Evolutionary conservation across 805 yeast genomes (phyloP).

Genomic region (Candida sithepensis): DNA sequence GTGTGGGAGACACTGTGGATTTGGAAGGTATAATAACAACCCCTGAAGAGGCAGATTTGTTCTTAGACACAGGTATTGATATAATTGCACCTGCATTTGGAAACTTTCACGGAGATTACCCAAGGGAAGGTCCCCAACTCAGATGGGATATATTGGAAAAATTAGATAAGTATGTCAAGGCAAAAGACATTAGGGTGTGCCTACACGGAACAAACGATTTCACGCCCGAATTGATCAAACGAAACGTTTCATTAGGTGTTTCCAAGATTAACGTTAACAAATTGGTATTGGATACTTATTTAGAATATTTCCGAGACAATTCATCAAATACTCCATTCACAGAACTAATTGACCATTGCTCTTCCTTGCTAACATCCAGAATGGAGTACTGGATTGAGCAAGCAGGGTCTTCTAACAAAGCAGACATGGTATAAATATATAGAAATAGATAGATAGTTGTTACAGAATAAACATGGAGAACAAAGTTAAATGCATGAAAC

Average conservation of each 20-base stretch:
- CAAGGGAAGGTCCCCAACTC: slow-evolving; percentile 31
- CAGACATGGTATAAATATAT: slow-evolving; percentile 6
- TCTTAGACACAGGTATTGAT: slow-evolving; percentile 34
- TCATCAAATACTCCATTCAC: slow-evolving; percentile 26
- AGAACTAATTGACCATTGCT: slow-evolving; percentile 25
- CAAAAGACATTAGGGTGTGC: slow-evolving; percentile 25
- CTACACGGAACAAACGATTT: slow-evolving; percentile 35
- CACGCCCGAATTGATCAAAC: slow-evolving; percentile 25
- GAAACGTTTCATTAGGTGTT: slow-evolving; percentile 27
- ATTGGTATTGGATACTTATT: slow-evolving; percentile 27
- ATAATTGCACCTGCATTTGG: slow-evolving; percentile 37
- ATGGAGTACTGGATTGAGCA: slow-evolving; percentile 30
- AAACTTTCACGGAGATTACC: slow-evolving; percentile 36
- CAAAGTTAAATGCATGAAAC: no score
- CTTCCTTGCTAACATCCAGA: slow-evolving; percentile 21
- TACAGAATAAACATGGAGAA: no score
- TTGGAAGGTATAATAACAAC: slow-evolving; percentile 33
- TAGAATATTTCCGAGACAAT: slow-evolving; percentile 23
- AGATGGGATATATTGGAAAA: slow-evolving; percentile 27
- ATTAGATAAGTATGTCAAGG: slow-evolving; percentile 17
- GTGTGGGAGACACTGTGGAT: slow-evolving; percentile 24
- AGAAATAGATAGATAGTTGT: no score
- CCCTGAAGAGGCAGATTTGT: slow-evolving; percentile 30
- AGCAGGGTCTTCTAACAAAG: slow-evolving; percentile 28
- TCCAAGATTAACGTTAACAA: slow-evolving; percentile 34